Percentiles rank a stretch among this genome's conserved stretches.
These are phyloP conservation scores for Zarea fungicola DNA, from an alignment of 2,329 filamentous ascomycete species.

Conservation along the genomic window DNA sequence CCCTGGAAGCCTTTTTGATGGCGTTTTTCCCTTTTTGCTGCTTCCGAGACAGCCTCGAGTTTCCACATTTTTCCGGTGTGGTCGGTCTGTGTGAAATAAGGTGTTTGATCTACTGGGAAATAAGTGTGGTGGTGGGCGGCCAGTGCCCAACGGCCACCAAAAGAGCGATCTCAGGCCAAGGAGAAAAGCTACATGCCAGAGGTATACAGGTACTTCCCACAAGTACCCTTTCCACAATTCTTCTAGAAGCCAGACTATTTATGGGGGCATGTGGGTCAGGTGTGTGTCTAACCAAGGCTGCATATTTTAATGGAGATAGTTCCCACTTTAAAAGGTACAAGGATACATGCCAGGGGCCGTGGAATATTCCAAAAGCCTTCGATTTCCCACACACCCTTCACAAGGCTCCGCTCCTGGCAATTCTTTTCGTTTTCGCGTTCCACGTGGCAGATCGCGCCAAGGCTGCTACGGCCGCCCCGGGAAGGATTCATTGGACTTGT, in stretches of 20 bases:
- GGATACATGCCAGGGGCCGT: background rate
- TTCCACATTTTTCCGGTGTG: background rate
- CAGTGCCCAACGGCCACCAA: background rate
- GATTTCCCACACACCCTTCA: background rate
- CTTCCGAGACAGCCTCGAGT: background rate
- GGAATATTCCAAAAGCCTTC: slow-evolving; percentile 12
- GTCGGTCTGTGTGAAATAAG: background rate
- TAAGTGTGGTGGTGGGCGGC: too few species aligned
- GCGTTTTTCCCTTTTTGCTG: background rate
- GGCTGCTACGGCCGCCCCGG: slow-evolving; percentile 1
- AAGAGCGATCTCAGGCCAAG: background rate
- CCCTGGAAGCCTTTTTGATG: too few species aligned
- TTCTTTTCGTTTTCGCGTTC: background rate
- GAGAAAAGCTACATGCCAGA: slow-evolving; percentile 1
- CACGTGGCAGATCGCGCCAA: slow-evolving; percentile 13
- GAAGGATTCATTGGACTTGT: background rate
- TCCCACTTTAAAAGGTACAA: background rate
- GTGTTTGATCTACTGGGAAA: background rate
- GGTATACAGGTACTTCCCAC: background rate
- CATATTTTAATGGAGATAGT: background rate
- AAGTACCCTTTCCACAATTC: background rate
- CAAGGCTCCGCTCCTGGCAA: background rate
- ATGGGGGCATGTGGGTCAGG: background rate
- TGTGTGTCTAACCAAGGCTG: background rate
- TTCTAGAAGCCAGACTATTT: too few species aligned